Base-by-base conservation (phyloP, 2,329 filamentous ascomycete species). In the Trichoderma guizhouense region DNA sequence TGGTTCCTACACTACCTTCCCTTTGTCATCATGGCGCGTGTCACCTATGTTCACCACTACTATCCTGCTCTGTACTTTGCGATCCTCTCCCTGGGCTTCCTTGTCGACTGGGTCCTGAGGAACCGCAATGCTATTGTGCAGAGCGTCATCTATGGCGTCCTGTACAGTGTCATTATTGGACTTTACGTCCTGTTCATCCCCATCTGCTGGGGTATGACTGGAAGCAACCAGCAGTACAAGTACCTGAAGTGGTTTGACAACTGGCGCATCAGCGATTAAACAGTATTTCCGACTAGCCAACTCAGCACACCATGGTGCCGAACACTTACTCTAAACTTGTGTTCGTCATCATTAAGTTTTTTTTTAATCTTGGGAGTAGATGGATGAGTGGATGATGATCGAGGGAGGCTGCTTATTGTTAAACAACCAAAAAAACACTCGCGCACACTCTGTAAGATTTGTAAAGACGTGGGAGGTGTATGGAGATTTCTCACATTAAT, bases 11-110 rank as follows among this genome's bases (percentile, higher is more conserved):
- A 99, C 84, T 99, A 98, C 81, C 84, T 97, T 74, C 96, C 96
- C 1, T 99, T 98, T 83, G 89, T 97, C 78, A 90, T 96, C 79
- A 99, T 99, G 97, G 96, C 94, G 12, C 93, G 96, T 87, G 96
- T 99, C 73, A 99, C 96, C 18, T 99, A 99, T 79, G 96, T 99
- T 69, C 96, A 99, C 82, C 96, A 99, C 85, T 99, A 99, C 86
- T 99, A 98, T 82, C 96, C 96, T 12, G 96, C 96, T 11, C 89
- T 99, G 12, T 99, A 98, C 86, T 99, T 98, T 81, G 95, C 96
- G 77, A 97, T 99, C 75, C 86, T 99, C 60, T 90, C 89, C 18
- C 90, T 95, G 74, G 95, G 95, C 69, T 99, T 99, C 87, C 88
- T 94, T 76, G 84, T 93, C 70, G 94, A 98, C 82, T 98, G 93